A percentile compares a stretch with the other conserved stretches of the same genome.
Conservation (phyloP, 139 green algal species). For the Micromonas pusilla region DNA sequence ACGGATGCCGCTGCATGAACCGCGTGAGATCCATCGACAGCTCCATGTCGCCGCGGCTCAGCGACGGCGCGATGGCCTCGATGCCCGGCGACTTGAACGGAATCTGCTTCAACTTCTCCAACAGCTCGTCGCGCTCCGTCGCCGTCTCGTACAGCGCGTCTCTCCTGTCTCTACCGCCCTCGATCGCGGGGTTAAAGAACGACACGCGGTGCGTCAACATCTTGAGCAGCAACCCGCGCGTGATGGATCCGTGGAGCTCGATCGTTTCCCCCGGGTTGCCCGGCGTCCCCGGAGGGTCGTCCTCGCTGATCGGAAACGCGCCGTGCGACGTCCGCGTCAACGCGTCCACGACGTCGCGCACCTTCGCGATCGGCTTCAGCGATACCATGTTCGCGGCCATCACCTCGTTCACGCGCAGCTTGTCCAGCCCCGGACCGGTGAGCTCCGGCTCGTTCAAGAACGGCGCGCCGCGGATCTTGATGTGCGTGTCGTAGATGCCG, state of each 20-base stretch:
- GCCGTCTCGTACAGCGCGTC: slow-evolving; percentile 11
- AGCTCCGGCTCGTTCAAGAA: slow-evolving; percentile 43
- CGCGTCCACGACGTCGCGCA: slow-evolving; percentile 44
- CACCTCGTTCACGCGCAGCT: slow-evolving; percentile 55
- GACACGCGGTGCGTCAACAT: slow-evolving; percentile 45
- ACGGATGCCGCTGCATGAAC: slow-evolving; percentile 59
- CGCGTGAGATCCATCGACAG: slow-evolving; percentile 44
- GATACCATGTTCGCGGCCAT: slow-evolving; percentile 46
- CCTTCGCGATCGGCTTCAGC: slow-evolving; percentile 43
- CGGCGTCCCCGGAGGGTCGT: slow-evolving; percentile 15
- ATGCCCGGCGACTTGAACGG: slow-evolving; percentile 30
- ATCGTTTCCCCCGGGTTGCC: slow-evolving; percentile 5
- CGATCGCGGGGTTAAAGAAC: slow-evolving; percentile 26
- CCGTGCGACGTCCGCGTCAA: slow-evolving; percentile 47
- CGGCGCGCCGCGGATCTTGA: slow-evolving; percentile 51
- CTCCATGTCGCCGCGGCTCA: slow-evolving; percentile 14
- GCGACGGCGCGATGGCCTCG: background rate
- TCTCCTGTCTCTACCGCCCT: too few species aligned
- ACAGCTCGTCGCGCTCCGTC: slow-evolving; percentile 33
- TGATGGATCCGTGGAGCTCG: slow-evolving; percentile 43
- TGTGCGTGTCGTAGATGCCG: slow-evolving; percentile 60
- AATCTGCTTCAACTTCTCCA: slow-evolving; percentile 45
- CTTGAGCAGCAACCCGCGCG: slow-evolving; percentile 37
- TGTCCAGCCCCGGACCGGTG: slow-evolving; percentile 45
- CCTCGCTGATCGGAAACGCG: slow-evolving; percentile 49